phyloP scores from a whole-genome alignment of 768 basidiomycete species.

The Naganishia antarctica region DNA sequence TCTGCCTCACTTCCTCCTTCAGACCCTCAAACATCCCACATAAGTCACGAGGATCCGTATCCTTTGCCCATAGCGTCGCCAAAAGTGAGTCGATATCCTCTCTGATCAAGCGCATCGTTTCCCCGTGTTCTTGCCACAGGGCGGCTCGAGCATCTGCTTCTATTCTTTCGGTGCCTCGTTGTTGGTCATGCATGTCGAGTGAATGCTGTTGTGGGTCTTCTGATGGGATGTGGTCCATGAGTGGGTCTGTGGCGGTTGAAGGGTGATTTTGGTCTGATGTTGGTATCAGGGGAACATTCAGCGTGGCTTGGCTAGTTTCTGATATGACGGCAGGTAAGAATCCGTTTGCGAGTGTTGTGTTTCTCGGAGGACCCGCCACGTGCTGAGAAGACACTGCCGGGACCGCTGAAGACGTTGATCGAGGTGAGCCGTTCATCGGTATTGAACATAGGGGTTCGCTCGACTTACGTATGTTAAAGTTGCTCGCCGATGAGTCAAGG shows the following conservation, averaged over 20 bases:
- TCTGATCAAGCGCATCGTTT: neutral
- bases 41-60: conserved; percentile 4
- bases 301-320: too few species aligned
- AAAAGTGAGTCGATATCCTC: neutral
- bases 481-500: too few species aligned
- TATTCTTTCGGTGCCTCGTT: neutral
- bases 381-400: too few species aligned
- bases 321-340: too few species aligned
- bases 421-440: too few species aligned
- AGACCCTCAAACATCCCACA: conserved; percentile 2
- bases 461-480: too few species aligned
- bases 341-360: too few species aligned
- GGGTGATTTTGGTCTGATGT: neutral
- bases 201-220: neutral
- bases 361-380: too few species aligned
- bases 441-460: too few species aligned
- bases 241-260: neutral
- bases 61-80: conserved; percentile 11
- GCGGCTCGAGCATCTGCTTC: conserved; percentile 1
- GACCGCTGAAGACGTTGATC: too few species aligned
- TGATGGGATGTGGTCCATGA: neutral
- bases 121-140: neutral
- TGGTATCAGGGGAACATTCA: neutral
- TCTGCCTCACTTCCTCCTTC: conserved; percentile 16
- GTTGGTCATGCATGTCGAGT: neutral